These are phyloP conservation scores for Pugionium cornutum DNA, from an alignment of 345 rosid species.

Conservation along the genomic window DNA sequence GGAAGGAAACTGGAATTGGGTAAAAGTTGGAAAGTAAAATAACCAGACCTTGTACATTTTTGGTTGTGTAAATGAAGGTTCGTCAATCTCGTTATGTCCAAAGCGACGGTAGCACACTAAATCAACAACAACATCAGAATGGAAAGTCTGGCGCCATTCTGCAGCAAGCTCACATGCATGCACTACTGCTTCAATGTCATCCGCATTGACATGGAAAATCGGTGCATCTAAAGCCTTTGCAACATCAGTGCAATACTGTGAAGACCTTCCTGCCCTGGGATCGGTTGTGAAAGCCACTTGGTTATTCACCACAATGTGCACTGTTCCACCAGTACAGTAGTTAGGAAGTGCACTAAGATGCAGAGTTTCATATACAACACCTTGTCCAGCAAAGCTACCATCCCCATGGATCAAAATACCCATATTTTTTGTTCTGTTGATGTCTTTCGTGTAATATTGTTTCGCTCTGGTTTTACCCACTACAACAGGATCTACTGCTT, in stretches of 20 bases:
- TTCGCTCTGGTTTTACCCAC: slow-evolving; percentile 84
- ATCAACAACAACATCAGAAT: slow-evolving; percentile 82
- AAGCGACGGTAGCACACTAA: slow-evolving; percentile 75
- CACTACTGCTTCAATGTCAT: slow-evolving; percentile 78
- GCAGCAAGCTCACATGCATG: slow-evolving; percentile 85
- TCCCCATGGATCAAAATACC: slow-evolving; percentile 81
- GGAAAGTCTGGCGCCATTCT: slow-evolving; percentile 85
- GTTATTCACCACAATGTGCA: slow-evolving; percentile 83
- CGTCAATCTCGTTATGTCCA: slow-evolving; percentile 87
- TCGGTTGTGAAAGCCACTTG: slow-evolving; percentile 91
- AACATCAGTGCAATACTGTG: slow-evolving; percentile 87
- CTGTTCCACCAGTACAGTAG: slow-evolving; percentile 77
- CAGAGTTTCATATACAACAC: slow-evolving; percentile 81
- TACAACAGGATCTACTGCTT: slow-evolving; percentile 87
- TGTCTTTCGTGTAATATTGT: slow-evolving; percentile 71
- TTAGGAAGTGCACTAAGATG: slow-evolving; percentile 91
- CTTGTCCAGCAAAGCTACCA: slow-evolving; percentile 92
- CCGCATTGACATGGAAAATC: slow-evolving; percentile 77
- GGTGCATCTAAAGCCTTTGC: slow-evolving; percentile 84
- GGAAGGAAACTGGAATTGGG: not conserved
- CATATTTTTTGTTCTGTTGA: slow-evolving; percentile 68
- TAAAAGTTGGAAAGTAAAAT: not conserved
- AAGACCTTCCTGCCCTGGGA: slow-evolving; percentile 76
- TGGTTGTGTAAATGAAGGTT: slow-evolving; percentile 82
- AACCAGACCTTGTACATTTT: slow-evolving; percentile 73